Conservation (phyloP, 192 early-diverging fungal species). For the Lunasporangiospora selenospora region DNA sequence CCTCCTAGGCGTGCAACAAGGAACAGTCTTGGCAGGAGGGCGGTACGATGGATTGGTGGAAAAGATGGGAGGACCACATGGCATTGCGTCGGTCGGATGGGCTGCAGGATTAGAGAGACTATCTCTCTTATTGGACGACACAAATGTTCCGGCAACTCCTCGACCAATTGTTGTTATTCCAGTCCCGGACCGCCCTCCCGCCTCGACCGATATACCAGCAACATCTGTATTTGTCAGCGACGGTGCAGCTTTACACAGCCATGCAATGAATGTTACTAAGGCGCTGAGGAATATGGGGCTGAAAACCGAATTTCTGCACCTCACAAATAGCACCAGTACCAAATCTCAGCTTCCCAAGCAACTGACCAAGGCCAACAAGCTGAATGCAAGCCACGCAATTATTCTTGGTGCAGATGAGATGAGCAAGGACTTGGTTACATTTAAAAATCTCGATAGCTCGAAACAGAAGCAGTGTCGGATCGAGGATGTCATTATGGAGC, state of each 20-base stretch:
- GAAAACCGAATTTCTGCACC: conserved; percentile 21
- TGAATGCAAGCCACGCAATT: conserved; percentile 47
- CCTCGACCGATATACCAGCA: not conserved
- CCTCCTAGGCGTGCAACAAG: conserved; percentile 62
- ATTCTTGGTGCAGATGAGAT: conserved; percentile 48
- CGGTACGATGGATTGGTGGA: conserved; percentile 67
- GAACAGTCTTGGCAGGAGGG: conserved; percentile 71
- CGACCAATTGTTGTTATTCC: conserved; percentile 40
- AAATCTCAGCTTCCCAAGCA: conserved; percentile 32
- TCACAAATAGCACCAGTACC: not conserved
- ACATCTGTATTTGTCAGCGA: not conserved
- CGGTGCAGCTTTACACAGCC: conserved; percentile 9
- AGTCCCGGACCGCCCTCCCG: conserved; percentile 22
- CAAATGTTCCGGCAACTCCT: not conserved
- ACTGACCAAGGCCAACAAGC: conserved; percentile 28
- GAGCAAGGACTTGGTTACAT: conserved; percentile 15
- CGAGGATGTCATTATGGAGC: conserved; percentile 11
- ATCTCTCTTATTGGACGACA: conserved; percentile 49
- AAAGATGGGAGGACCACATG: conserved; percentile 57
- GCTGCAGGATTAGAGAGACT: conserved; percentile 71
- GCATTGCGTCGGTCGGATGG: conserved; percentile 65
- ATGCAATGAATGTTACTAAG: conserved; percentile 6
- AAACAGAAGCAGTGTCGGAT: conserved; percentile 21
- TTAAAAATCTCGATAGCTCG: conserved; percentile 35
- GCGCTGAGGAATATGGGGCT: conserved; percentile 20